Evolutionary conservation across 495 filamentous ascomycete genomes (phyloP).

Genomic region (Podospora sp.): DNA sequence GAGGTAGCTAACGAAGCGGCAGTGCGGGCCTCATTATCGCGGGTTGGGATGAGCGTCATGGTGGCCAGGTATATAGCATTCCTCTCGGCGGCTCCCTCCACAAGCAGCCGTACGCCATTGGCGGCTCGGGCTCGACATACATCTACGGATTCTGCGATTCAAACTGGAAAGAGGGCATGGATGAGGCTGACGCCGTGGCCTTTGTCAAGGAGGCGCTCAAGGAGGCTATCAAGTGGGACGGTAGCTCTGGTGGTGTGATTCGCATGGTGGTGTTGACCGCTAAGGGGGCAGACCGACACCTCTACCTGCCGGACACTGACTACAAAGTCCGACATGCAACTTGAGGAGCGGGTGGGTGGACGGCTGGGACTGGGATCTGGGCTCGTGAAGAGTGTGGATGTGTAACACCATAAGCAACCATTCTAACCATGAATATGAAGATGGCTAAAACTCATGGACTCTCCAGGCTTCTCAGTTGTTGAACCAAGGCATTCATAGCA

Average conservation of each 20-base stretch:
- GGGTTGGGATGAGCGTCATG: slow-evolving; percentile 89
- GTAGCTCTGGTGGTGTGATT: slow-evolving; percentile 97
- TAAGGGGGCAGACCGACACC: slow-evolving; percentile 82
- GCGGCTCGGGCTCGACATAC: slow-evolving; percentile 96
- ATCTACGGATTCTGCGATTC: slow-evolving; percentile 99
- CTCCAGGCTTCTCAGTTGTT: too few species aligned
- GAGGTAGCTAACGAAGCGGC: slow-evolving; percentile 30
- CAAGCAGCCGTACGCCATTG: slow-evolving; percentile 95
- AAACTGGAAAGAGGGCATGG: slow-evolving; percentile 95
- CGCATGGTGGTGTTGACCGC: slow-evolving; percentile 92
- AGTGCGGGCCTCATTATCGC: slow-evolving; percentile 98
- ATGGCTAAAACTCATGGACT: neutral
- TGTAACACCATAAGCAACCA: neutral
- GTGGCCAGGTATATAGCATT: slow-evolving; percentile 96
- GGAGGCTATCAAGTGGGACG: slow-evolving; percentile 99
- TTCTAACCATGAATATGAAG: neutral
- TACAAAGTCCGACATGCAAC: slow-evolving; percentile 60
- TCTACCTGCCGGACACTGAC: slow-evolving; percentile 86
- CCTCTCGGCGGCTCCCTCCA: slow-evolving; percentile 95
- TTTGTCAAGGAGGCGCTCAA: slow-evolving; percentile 89
- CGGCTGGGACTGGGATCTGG: slow-evolving; percentile 11
- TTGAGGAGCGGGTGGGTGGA: slow-evolving; percentile 11
- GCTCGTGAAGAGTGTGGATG: neutral
- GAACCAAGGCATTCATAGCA: neutral
- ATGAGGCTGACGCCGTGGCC: slow-evolving; percentile 84